These are phyloP conservation scores for Nicotiana attenuata DNA, from an alignment of 257 asterid species.

Conservation along the genomic window DNA sequence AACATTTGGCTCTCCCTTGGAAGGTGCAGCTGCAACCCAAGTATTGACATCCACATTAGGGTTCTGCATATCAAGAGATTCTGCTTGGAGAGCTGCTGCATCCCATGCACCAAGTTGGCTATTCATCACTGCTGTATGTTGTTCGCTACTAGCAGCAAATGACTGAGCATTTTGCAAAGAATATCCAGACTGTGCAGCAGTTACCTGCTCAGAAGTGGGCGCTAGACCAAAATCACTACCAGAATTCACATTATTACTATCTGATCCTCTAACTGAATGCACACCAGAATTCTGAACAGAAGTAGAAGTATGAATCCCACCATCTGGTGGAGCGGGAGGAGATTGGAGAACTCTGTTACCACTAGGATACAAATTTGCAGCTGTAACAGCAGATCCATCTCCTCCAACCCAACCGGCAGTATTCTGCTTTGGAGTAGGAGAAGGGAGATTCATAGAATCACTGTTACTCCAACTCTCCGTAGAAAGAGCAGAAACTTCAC, in stretches of 20 bases:
- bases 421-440: conserved; percentile 70
- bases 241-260: conserved; percentile 14
- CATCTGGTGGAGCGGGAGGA: conserved; percentile 37
- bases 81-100: conserved; percentile 20
- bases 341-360: conserved; percentile 41
- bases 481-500: conserved; percentile 30
- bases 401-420: conserved; percentile 37
- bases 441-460: conserved; percentile 51
- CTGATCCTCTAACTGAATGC: conserved; percentile 20
- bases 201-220: conserved; percentile 42
- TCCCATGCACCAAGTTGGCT: conserved; percentile 29
- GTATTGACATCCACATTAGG: conserved; percentile 35
- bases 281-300: conserved; percentile 40
- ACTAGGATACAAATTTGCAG: conserved; percentile 29
- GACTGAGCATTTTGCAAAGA: conserved; percentile 30
- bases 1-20: conserved; percentile 24
- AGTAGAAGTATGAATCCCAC: conserved; percentile 33
- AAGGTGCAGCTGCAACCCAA: conserved; percentile 28
- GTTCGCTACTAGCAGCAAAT: conserved; percentile 29
- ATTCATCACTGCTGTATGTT: conserved; percentile 35
- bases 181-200: conserved; percentile 19
- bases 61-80: conserved; percentile 39
- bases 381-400: conserved; percentile 27
- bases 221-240: conserved; percentile 41
- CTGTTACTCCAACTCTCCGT: conserved; percentile 40